Evolutionary conservation across 345 rosid species (phyloP).

Genomic region (Psidium friedrichsthalianum): DNA sequence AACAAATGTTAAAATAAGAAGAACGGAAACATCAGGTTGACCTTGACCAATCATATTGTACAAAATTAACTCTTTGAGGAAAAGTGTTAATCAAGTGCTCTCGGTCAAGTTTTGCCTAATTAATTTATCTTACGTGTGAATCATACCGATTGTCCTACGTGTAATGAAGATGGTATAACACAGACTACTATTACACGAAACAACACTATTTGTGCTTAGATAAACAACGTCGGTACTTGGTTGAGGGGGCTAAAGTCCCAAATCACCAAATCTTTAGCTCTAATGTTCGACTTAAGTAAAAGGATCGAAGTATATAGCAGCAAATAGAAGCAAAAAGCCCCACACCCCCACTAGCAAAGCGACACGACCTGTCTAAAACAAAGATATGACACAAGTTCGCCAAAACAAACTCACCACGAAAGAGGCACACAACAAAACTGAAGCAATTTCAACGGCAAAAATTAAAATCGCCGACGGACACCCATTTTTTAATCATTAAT

Average conservation of each 20-base stretch:
- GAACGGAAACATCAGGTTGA: not conserved
- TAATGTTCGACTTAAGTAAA: not conserved
- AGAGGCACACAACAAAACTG: no score
- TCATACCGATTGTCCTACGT: not conserved
- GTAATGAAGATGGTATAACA: not conserved
- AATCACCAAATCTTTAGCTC: not conserved
- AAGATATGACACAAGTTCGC: not conserved
- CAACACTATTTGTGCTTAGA: not conserved
- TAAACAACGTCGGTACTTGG: not conserved
- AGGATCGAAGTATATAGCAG: not conserved
- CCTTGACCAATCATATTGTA: no score
- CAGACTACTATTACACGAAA: not conserved
- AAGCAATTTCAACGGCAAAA: not conserved
- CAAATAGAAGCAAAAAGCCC: not conserved
- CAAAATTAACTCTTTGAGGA: no score
- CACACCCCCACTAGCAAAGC: not conserved
- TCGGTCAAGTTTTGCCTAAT: not conserved
- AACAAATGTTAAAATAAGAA: not conserved
- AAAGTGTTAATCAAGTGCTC: not conserved
- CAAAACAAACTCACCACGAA: no score
- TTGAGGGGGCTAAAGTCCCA: not conserved
- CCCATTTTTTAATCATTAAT: not conserved
- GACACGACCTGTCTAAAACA: not conserved
- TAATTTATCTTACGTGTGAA: not conserved
- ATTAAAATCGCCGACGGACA: rapidly evolving